Base-by-base conservation (phyloP, 2,329 filamentous ascomycete genomes). In the Magnaporthiopsis rhizophila region DNA sequence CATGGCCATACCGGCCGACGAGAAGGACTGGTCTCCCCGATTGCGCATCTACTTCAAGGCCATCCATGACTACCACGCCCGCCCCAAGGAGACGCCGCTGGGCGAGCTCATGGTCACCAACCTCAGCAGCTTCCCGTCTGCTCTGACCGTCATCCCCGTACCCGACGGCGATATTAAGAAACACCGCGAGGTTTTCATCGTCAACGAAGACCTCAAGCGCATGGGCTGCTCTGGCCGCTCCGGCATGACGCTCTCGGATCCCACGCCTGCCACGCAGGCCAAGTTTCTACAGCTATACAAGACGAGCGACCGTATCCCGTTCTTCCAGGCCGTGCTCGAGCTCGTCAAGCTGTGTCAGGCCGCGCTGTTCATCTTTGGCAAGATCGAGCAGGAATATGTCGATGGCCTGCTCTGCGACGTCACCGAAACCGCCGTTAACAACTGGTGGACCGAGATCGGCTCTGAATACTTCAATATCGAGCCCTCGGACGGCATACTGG, bases 381-480 rank as follows among this genome's bases (percentile, higher is more conserved):
- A 93, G 73, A 80, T 98, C 7, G 88, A 91, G n/a, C 84, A 89
- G 36, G 90, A 93, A 68, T 98, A 96, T 73, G 90, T 91, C 9
- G 95, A 99, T 71, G 95, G 95, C 0, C 78, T 97, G 30, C 83
- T 99, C 3, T 99, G 95, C 74, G 95, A 99, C 77, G 82, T 95
- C 58, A 98, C 95, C 0, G 95, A 99, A 74, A 88, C 84, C 67
- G 92, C 93, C 1, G 87, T 98, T 70, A 89, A 88, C 67, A 91
- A 97, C 74, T 99, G 95, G 95, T 98, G 95, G 95, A 88, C 90
- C 1, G 91, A 97, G 71, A 89, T 97, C 66, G 95, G 95, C 1
- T 89, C 88, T 0, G 94, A 98, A 69, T 89, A 95, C 71, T 97
- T 94, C 79, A 96, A 94, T 64, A 86, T 92, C 45, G 95, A 98